Base-by-base conservation (phyloP, 176 grass and related monocot genomes). In the Eremochloa ophiuroides region DNA sequence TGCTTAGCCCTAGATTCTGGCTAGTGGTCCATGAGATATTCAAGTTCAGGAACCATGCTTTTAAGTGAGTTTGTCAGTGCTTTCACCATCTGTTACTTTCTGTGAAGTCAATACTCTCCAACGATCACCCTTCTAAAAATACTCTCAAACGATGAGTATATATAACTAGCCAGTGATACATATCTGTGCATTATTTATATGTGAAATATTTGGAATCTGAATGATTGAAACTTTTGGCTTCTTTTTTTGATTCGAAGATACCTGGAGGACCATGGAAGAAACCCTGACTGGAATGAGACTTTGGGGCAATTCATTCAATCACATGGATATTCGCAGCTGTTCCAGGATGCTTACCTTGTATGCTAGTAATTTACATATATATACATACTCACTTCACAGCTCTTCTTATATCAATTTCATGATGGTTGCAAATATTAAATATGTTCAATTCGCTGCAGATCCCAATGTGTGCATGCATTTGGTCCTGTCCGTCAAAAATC, bases 391-490 rank as follows among this genome's bases (percentile, higher is more conserved):
- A 34, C 33, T 60, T 41, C 71, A 4, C 59, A 30, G 11, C 33
- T 34, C 22, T 75, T 38, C 1, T 35, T 37, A 13, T 26, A 35
- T 25, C n/a, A 38, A 3, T 14, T 39, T 40, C 25, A 56, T 37
- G 20, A 11, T 8, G 33, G 69, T 47, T 41, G 40, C 26, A 48
- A 6, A 33, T 6, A 28, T 18, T 34, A 34, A 34, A n/a, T 17
- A n/a, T n/a, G 20, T 17, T 47, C 22, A 2, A 3, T 46, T 50
- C 40, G 27, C 10, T 91, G 56, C 81, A 95, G 93, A 80, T 97
- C 31, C 91, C 94, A 0, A 84, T 94, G 73, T 97, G 91, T 34
- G 89, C 94, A 1, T 91, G 81, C 16, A 88, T 97, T 80, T 97
- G 94, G 94, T 97, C 94, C 3, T 87, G 94, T 22, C 78, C 94